A percentile compares a stretch with the other conserved stretches of the same genome.
These are phyloP conservation scores for Neopestalotiopsis sp. DNA, from an alignment of 2,329 filamentous ascomycete species.

Conservation along the genomic window DNA sequence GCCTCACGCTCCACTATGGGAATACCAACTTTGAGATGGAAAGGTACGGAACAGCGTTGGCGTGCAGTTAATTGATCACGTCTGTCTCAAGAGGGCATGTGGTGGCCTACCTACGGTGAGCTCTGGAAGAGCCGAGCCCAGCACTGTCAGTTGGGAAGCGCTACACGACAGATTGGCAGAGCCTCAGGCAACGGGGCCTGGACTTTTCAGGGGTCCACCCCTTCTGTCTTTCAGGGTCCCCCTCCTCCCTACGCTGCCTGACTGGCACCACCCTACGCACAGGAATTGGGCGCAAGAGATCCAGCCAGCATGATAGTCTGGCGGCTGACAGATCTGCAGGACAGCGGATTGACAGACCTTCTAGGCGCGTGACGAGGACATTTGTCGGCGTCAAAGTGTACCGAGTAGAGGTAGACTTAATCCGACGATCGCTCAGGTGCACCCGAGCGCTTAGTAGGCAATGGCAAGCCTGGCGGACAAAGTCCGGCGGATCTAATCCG, in stretches of 20 bases:
- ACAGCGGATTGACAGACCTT: neutral
- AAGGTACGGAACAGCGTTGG: neutral
- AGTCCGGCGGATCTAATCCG: neutral
- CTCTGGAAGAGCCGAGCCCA: neutral
- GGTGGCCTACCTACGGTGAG: neutral
- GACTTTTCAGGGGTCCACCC: neutral
- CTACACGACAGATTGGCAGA: neutral
- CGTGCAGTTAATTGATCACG: neutral
- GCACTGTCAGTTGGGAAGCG: neutral
- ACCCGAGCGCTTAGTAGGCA: neutral
- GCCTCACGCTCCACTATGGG: neutral
- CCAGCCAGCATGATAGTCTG: neutral
- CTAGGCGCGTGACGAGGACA: neutral
- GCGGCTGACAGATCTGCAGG: neutral
- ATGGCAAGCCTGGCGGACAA: neutral
- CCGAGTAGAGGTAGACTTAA: neutral
- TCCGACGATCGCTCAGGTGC: neutral
- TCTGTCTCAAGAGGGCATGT: neutral
- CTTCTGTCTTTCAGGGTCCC: conserved; percentile 1
- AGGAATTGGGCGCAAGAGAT: neutral
- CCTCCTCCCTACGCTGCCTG: neutral
- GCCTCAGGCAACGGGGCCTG: neutral
- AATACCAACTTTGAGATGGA: neutral
- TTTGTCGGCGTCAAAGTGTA: neutral
- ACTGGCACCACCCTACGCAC: neutral